Evolutionary conservation across 2,329 filamentous ascomycete species (phyloP).

Genomic region (Penicillium sumatraense): DNA sequence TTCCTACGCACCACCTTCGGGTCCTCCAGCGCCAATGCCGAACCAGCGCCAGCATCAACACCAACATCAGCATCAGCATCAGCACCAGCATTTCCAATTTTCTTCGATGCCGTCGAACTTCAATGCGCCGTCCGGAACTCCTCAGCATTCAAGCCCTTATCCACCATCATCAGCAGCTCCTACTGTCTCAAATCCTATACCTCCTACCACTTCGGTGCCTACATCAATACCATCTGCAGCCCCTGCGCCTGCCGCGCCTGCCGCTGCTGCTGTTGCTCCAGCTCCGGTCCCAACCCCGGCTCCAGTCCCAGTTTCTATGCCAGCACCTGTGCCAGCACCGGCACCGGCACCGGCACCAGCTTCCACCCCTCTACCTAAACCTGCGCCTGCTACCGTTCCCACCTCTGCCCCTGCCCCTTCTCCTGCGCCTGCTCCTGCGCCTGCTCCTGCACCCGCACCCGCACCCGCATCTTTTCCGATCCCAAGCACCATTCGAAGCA

Average conservation of each 20-base stretch:
- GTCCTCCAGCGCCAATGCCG: slow-evolving; percentile 34
- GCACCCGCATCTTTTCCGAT: slow-evolving; percentile 38
- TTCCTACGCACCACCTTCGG: slow-evolving; percentile 35
- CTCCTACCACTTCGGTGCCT: slow-evolving; percentile 15
- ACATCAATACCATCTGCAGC: slow-evolving; percentile 5
- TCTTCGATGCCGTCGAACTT: slow-evolving; percentile 42
- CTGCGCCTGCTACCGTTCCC: slow-evolving; percentile 15
- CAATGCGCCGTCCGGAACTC: slow-evolving; percentile 32
- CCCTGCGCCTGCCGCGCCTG: slow-evolving; percentile 9
- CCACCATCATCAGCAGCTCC: slow-evolving; percentile 25
- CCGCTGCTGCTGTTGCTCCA: slow-evolving; percentile 18
- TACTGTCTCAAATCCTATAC: slow-evolving; percentile 16
- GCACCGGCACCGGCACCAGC: slow-evolving; percentile 13
- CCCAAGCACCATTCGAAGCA: slow-evolving; percentile 43
- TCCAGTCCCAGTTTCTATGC: slow-evolving; percentile 19
- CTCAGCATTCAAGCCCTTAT: slow-evolving; percentile 30
- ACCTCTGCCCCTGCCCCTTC: slow-evolving; percentile 21
- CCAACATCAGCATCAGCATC: slow-evolving; percentile 10
- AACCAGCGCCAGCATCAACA: slow-evolving; percentile 33
- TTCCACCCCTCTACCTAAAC: slow-evolving; percentile 8
- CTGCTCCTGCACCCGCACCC: slow-evolving; percentile 23
- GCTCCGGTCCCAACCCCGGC: slow-evolving; percentile 17
- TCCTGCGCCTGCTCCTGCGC: slow-evolving; percentile 16
- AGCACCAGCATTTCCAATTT: slow-evolving; percentile 38
- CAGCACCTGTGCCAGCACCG: neutral